phyloP scores from a whole-genome alignment of 345 rosid species.

The Arabis alpina region DNA sequence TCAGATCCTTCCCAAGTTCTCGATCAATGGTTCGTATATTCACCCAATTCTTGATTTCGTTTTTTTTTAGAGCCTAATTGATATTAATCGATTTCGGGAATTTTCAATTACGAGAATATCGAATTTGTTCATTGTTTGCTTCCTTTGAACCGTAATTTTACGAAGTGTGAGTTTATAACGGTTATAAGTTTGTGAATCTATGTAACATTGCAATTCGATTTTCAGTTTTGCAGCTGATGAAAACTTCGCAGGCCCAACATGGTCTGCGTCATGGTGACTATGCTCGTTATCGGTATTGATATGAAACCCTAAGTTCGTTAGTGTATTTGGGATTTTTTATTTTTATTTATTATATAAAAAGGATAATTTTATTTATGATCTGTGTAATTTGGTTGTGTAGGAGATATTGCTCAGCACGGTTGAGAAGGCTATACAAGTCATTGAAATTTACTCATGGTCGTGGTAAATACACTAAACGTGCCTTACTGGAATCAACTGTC shows the following conservation, averaged over 20 bases:
- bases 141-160: not conserved
- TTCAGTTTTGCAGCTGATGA: constrained; percentile 86
- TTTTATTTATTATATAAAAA: not conserved
- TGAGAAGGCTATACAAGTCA: constrained; percentile 93
- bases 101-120: constrained; percentile 8
- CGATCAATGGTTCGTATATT: constrained; percentile 65
- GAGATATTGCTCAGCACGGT: constrained; percentile 95
- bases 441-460: constrained; percentile 97
- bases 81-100: constrained; percentile 8
- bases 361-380: constrained; percentile 5
- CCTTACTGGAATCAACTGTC: constrained; percentile 78
- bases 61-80: not conserved
- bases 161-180: not conserved
- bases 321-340: not conserved
- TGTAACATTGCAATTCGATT: constrained; percentile 16
- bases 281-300: constrained; percentile 76
- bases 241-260: constrained; percentile 95
- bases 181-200: constrained; percentile 9
- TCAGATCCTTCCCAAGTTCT: constrained; percentile 69
- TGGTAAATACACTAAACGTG: constrained; percentile 71
- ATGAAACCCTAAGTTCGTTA: constrained; percentile 21
- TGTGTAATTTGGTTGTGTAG: constrained; percentile 50
- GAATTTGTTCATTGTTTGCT: constrained; percentile 7
- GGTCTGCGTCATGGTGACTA: constrained; percentile 97
- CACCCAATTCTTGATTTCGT: not conserved